These are phyloP conservation scores for Monosporascus sp. DNA, from an alignment of 2,329 filamentous ascomycete genomes.

Conservation along the genomic window DNA sequence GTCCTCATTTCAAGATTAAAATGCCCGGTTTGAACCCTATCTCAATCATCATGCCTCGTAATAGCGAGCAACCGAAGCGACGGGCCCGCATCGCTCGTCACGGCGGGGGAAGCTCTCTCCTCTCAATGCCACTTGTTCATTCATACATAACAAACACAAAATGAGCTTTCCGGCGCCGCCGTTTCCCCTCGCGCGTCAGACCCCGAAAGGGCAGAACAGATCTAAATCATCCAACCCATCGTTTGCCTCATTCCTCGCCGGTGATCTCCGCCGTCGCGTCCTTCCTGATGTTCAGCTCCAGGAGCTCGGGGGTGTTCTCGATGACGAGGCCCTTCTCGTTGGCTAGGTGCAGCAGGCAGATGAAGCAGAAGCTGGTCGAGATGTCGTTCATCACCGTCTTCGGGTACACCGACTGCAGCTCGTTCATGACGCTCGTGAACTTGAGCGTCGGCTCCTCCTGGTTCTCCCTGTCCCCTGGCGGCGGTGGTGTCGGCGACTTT, in stretches of 20 bases:
- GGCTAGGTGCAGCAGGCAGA: conserved; percentile 82
- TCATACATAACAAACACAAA: no score
- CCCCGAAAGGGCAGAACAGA: not conserved
- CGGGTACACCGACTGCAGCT: conserved; percentile 78
- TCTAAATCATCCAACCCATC: not conserved
- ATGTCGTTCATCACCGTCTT: conserved; percentile 87
- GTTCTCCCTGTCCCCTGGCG: conserved; percentile 20
- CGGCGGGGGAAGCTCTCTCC: not conserved
- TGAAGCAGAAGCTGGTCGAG: conserved; percentile 89
- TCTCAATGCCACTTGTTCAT: no score
- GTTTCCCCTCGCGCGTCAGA: not conserved
- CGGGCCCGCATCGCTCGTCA: not conserved
- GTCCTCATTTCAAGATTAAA: not conserved
- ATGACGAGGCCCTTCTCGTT: conserved; percentile 89
- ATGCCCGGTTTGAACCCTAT: not conserved
- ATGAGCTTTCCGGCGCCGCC: not conserved
- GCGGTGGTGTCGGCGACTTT: conserved; percentile 23
- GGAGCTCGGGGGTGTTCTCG: conserved; percentile 53
- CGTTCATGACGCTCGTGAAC: conserved; percentile 91
- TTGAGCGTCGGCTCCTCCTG: conserved; percentile 55
- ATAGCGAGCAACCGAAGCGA: no score
- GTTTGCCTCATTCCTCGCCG: conserved; percentile 16
- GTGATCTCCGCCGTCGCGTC: conserved; percentile 56
- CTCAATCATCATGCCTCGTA: no score
- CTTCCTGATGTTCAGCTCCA: conserved; percentile 56